Evolutionary conservation across 495 filamentous ascomycete genomes (phyloP).

Genomic region (Xylaria cubensis): DNA sequence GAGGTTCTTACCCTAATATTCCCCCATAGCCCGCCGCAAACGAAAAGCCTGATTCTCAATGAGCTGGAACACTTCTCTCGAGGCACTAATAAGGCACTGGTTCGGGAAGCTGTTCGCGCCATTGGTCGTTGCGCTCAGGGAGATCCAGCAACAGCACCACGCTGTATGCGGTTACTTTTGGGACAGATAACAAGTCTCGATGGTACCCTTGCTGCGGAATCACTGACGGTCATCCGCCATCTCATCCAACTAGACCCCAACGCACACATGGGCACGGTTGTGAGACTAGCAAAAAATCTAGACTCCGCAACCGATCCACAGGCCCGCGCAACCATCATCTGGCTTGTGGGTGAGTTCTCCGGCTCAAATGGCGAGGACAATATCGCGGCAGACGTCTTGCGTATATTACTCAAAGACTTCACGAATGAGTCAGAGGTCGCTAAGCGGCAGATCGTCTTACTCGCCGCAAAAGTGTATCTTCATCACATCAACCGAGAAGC

Average conservation of each 20-base stretch:
- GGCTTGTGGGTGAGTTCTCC: slow-evolving; percentile 95
- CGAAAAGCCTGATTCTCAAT: slow-evolving; percentile 84
- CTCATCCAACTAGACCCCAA: slow-evolving; percentile 89
- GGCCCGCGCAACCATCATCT: slow-evolving; percentile 91
- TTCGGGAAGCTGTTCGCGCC: slow-evolving; percentile 86
- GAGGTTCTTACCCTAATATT: slow-evolving; percentile 90
- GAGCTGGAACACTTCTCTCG: slow-evolving; percentile 93
- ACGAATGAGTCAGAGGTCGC: slow-evolving; percentile 81
- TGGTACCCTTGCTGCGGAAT: slow-evolving; percentile 86
- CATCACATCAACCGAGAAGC: slow-evolving; percentile 75
- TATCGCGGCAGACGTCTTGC: slow-evolving; percentile 89
- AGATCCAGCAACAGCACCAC: slow-evolving; percentile 68
- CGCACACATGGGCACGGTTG: slow-evolving; percentile 77
- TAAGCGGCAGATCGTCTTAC: slow-evolving; percentile 87
- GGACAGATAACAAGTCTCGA: slow-evolving; percentile 84
- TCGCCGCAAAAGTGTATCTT: slow-evolving; percentile 94
- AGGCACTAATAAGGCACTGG: slow-evolving; percentile 74
- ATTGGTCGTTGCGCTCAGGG: slow-evolving; percentile 92
- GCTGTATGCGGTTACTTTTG: slow-evolving; percentile 83
- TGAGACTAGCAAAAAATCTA: slow-evolving; percentile 89
- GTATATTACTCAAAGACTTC: slow-evolving; percentile 87
- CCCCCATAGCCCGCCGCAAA: slow-evolving; percentile 74
- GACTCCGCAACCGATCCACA: slow-evolving; percentile 83
- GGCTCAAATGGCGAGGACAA: slow-evolving; percentile 78
- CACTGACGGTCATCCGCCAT: slow-evolving; percentile 90